Evolutionary conservation across 345 rosid genomes (phyloP).

Genomic region (Pistacia atlantica): DNA sequence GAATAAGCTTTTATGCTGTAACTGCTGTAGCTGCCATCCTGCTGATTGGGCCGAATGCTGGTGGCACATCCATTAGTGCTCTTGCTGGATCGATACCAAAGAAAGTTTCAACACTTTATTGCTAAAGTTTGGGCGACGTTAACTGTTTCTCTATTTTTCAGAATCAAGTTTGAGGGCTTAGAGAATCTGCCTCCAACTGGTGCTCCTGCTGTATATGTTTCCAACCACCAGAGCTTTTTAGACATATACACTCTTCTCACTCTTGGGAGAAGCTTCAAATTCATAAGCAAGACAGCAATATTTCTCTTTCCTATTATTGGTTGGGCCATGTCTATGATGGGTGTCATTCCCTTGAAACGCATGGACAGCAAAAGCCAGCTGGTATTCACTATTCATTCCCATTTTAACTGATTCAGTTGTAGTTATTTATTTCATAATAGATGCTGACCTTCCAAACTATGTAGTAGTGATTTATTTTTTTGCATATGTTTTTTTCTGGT

Average conservation of each 20-base stretch:
- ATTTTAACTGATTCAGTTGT: not conserved
- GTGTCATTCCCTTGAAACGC: constrained; percentile 82
- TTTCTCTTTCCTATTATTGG: constrained; percentile 80
- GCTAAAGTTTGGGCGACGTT: constrained; percentile 78
- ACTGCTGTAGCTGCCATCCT: constrained; percentile 62
- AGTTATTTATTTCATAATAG: constrained; percentile 7
- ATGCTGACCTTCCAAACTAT: not conserved
- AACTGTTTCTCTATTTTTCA: constrained; percentile 59
- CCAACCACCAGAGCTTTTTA: constrained; percentile 94
- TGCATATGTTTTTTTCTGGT: not conserved
- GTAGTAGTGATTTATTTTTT: not conserved
- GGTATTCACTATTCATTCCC: constrained; percentile 39
- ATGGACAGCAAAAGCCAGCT: constrained; percentile 91
- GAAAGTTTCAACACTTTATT: constrained; percentile 70
- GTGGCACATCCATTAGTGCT: constrained; percentile 79
- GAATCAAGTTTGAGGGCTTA: constrained; percentile 62
- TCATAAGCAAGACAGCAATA: constrained; percentile 85
- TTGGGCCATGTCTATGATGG: constrained; percentile 94
- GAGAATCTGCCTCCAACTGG: constrained; percentile 80
- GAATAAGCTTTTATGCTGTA: constrained; percentile 70
- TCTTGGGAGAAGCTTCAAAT: constrained; percentile 80
- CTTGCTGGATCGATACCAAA: constrained; percentile 62
- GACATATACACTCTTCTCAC: constrained; percentile 89
- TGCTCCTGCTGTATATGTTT: constrained; percentile 81
- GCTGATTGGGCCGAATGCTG: constrained; percentile 68